These are phyloP conservation scores for Penicillium sp. DNA, from an alignment of 2,329 filamentous ascomycete genomes.

Conservation along the genomic window DNA sequence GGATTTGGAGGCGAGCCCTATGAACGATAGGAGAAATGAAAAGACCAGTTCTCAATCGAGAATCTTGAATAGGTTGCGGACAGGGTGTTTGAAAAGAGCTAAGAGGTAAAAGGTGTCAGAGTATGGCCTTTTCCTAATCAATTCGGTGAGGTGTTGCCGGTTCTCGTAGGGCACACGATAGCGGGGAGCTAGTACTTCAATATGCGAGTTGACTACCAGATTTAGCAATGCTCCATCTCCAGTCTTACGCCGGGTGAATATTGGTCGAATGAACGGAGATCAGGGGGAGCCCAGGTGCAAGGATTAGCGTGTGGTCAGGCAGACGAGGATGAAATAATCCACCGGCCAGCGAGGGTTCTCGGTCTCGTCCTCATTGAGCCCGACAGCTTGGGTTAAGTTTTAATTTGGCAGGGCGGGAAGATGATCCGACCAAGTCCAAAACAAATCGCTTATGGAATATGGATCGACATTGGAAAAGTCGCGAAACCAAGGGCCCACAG, in stretches of 20 bases:
- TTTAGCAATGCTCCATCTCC: slow-evolving; percentile 12
- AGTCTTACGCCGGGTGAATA: slow-evolving; percentile 11
- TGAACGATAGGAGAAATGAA: slow-evolving; percentile 7
- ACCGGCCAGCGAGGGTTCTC: background rate
- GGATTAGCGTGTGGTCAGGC: background rate
- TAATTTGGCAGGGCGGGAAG: slow-evolving; percentile 35
- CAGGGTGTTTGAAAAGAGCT: background rate
- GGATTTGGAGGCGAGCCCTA: slow-evolving; percentile 13
- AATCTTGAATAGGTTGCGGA: background rate
- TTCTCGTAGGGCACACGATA: slow-evolving; percentile 8
- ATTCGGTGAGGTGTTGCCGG: background rate
- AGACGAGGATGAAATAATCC: background rate
- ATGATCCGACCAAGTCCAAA: slow-evolving; percentile 32
- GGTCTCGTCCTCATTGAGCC: slow-evolving; percentile 22
- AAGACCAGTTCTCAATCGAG: slow-evolving; percentile 4
- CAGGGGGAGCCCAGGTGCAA: background rate
- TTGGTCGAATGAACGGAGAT: background rate
- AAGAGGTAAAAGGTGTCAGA: background rate
- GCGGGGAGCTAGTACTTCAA: slow-evolving; percentile 11
- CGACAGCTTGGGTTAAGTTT: slow-evolving; percentile 43
- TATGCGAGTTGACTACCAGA: slow-evolving; percentile 1
- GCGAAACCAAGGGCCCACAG: slow-evolving; percentile 14
- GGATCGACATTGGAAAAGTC: slow-evolving; percentile 23
- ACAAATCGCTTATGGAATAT: slow-evolving; percentile 11
- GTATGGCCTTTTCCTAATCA: background rate